Conservation (phyloP, 305 asterid species). For the Fraxinus paxiana region DNA sequence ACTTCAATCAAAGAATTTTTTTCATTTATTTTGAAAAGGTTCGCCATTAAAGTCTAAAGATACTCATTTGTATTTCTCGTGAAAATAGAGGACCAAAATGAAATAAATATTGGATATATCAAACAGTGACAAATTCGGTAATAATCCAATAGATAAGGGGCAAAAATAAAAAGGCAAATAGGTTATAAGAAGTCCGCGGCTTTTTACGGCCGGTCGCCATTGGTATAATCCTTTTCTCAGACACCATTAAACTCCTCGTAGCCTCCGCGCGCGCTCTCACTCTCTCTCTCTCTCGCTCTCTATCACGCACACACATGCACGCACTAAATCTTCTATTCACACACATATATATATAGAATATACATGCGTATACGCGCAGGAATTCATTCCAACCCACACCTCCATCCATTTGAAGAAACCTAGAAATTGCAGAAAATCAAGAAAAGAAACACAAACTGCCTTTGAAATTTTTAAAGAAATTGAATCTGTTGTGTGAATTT, state of each 20-base stretch:
- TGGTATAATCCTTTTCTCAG: constrained; percentile 34
- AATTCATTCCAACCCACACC: constrained; percentile 6
- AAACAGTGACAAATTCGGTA: neutral
- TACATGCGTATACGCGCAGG: neutral
- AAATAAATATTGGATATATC: neutral
- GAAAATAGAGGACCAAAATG: neutral
- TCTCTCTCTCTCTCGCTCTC: neutral
- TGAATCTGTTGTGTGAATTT: neutral
- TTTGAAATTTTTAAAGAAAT: neutral
- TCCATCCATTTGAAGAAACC: constrained; percentile 12
- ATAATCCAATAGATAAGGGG: neutral
- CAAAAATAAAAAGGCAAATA: neutral
- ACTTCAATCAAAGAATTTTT: neutral
- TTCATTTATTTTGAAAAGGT: neutral
- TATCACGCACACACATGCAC: neutral
- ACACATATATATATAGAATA: neutral
- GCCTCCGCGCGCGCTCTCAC: constrained; percentile 35
- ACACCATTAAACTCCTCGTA: constrained; percentile 54
- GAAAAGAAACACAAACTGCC: neutral
- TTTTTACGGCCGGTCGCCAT: constrained; percentile 47
- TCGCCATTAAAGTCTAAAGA: neutral
- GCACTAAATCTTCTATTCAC: constrained; percentile 22
- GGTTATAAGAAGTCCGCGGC: neutral
- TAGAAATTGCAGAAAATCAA: neutral
- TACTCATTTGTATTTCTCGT: neutral